phyloP scores from a whole-genome alignment of 495 filamentous ascomycete genomes.

The Aspergillus diversus region DNA sequence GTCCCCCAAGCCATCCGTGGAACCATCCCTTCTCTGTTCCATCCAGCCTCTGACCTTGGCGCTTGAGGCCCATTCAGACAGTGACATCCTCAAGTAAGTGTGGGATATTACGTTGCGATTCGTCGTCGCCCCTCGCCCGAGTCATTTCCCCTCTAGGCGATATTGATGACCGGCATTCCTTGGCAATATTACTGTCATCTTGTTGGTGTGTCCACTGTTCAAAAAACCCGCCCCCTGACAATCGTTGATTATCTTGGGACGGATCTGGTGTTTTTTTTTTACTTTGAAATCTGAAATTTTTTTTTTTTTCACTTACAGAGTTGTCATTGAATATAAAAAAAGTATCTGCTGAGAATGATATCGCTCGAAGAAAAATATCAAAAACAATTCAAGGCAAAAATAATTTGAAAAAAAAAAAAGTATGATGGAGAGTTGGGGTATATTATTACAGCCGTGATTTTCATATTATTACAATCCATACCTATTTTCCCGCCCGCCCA shows the following conservation, averaged over 20 bases:
- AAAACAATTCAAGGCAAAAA: not conserved
- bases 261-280: conserved; percentile 2
- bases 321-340: not conserved
- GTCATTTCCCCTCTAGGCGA: conserved; percentile 2
- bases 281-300: not conserved
- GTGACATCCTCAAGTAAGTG: not conserved
- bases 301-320: not conserved
- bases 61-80: conserved; percentile 12
- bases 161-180: conserved; percentile 4
- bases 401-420: conserved; percentile 2
- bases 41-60: conserved; percentile 9
- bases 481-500: not conserved
- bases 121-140: not conserved
- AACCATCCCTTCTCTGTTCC: conserved; percentile 13
- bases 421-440: not conserved
- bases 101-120: conserved; percentile 10
- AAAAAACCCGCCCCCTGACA: conserved; percentile 14
- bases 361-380: not conserved
- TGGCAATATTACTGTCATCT: conserved; percentile 9
- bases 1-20: conserved; percentile 9
- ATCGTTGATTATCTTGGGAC: not conserved
- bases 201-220: not conserved
- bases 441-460: not conserved
- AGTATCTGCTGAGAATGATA: not conserved
- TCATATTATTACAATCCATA: conserved; percentile 18